Percentiles rank a stretch among this genome's conserved stretches.
Evolutionary conservation across 805 yeast species (phyloP).

Genomic region (Saitoella complicata): DNA sequence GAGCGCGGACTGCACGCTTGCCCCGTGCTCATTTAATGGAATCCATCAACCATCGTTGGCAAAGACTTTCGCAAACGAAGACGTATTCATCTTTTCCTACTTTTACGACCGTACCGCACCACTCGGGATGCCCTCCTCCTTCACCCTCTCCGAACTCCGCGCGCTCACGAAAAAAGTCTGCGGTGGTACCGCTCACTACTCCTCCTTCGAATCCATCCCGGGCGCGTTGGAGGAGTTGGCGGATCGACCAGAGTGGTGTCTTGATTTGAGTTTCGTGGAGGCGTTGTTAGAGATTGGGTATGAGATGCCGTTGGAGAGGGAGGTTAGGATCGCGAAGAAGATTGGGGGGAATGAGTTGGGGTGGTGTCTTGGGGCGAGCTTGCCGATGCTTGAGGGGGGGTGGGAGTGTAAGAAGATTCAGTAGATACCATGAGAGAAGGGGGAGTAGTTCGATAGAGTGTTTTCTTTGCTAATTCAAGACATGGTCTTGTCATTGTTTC

Average conservation of each 20-base stretch:
- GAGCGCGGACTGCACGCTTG: slow-evolving; percentile 53
- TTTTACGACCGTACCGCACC: slow-evolving; percentile 92
- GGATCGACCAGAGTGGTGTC: slow-evolving; percentile 85
- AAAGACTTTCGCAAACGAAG: slow-evolving; percentile 55
- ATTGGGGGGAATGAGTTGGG: slow-evolving; percentile 84
- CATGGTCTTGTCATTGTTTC: no score
- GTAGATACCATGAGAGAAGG: no score
- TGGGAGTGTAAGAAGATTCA: slow-evolving; percentile 44
- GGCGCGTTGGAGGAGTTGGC: slow-evolving; percentile 50
- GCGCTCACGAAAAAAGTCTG: slow-evolving; percentile 77
- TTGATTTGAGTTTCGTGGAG: slow-evolving; percentile 79
- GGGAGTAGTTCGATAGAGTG: no score
- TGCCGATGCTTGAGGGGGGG: slow-evolving; percentile 65
- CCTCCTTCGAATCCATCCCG: slow-evolving; percentile 47
- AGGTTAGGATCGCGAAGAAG: slow-evolving; percentile 80
- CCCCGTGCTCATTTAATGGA: slow-evolving; percentile 94
- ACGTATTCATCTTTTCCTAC: slow-evolving; percentile 80
- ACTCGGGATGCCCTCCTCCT: slow-evolving; percentile 83
- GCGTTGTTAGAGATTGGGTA: slow-evolving; percentile 90
- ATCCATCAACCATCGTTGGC: slow-evolving; percentile 88
- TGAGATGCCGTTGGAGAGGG: slow-evolving; percentile 80
- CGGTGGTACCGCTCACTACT: slow-evolving; percentile 65
- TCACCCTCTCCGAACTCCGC: slow-evolving; percentile 67
- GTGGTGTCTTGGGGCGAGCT: slow-evolving; percentile 97
- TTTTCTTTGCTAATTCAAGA: no score